Base-by-base conservation (phyloP, 495 filamentous ascomycete genomes). In the Acidiella bohemica region DNA sequence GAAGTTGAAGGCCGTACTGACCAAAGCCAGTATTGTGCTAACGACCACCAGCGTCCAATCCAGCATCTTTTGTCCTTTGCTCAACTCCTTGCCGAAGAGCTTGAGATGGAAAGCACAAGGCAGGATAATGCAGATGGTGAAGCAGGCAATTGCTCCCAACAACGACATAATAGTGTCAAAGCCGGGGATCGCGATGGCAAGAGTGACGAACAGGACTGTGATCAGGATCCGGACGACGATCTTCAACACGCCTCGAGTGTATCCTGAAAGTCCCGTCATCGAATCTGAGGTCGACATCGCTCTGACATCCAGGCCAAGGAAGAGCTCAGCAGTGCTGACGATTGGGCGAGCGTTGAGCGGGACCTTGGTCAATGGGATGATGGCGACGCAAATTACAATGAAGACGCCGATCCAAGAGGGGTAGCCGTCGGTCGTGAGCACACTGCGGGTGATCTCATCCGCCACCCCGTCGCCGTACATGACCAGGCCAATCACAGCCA, bases 131-230 rank as follows among this genome's bases (percentile, higher is more conserved):
- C 90, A 95, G 38, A 96, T 90, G 10, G 81, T 81, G 57, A 94
- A 94, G 56, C 87, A 93, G 38, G 93, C 67, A n/a, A 83, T 80
- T 21, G 75, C 79, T 2, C 90, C 90, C 64, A 95, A 73, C 42
- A 97, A 78, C 22, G 82, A 80, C 86, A 95, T 94, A 53, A 97
- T 87, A 39, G 75, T 72, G 54, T 97, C 90, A 52, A 96, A 97
- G 0, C 71, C 70, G 11, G 90, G 90, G 53, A 93, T 83, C 5
- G 88, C 53, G 30, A 96, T 80, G 9, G 86, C 72, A 48, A 83
- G 65, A 6, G 74, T 41, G 28, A 84, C 73, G 50, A 85, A 79
- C 9, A 75, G 31, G 20, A 68, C 59, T 18, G 74, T 67, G 13
- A 65, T 63, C 14, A 71, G 34, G 1, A 88, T 52, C 23, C 84